Percentiles rank a stretch among this genome's conserved stretches.
These are phyloP conservation scores for Paramecium octaurelia DNA, from an alignment of 73 alveolate genomes.

Conservation along the genomic window DNA sequence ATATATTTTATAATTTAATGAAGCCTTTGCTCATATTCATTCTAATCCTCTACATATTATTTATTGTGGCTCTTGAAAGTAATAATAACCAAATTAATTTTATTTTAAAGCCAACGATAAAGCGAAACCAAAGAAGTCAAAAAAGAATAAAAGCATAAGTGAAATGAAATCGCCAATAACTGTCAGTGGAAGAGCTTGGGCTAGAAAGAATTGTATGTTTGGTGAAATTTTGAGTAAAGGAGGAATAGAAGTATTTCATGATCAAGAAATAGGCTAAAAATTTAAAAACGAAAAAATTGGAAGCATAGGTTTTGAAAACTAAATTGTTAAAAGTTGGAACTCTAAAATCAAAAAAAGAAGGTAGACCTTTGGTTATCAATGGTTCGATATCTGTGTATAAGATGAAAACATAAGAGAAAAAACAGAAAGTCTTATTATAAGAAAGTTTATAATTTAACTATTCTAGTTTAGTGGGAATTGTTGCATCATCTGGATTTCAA, in stretches of 20 bases:
- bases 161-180: conserved; percentile 8
- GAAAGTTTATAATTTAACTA: neutral
- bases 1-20: neutral
- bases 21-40: neutral
- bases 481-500: conserved; percentile 28
- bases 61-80: neutral
- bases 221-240: conserved; percentile 30
- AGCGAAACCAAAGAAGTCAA: neutral
- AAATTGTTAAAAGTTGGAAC: conserved; percentile 38
- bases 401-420: conserved; percentile 36
- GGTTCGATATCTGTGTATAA: conserved; percentile 33
- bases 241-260: conserved; percentile 24
- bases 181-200: conserved; percentile 36
- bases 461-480: conserved; percentile 39
- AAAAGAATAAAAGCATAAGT: neutral
- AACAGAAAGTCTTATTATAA: conserved; percentile 4
- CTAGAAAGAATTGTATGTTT: conserved; percentile 21
- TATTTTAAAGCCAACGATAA: neutral
- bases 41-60: neutral
- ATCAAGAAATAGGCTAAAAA: neutral
- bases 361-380: conserved; percentile 11
- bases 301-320: conserved; percentile 21
- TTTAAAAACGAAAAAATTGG: conserved; percentile 8
- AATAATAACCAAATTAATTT: neutral
- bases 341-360: neutral